Percentiles rank a stretch among this genome's conserved stretches.
phyloP scores from a whole-genome alignment of 1,139 yeast species.

The Wickerhamomyces sp. region DNA sequence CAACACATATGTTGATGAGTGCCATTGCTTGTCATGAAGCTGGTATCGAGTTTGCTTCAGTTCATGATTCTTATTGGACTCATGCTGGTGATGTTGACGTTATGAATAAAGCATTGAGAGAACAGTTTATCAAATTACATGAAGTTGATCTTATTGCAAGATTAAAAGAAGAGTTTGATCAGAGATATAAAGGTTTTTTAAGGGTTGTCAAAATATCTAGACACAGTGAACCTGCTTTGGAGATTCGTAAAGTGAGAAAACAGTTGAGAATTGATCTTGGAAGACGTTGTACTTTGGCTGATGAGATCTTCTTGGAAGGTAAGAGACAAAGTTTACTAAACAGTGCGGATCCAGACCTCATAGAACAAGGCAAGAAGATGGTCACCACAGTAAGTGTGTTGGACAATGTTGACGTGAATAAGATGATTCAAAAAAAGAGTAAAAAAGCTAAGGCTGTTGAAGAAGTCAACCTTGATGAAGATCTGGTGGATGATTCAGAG shows the following conservation, averaged over 20 bases:
- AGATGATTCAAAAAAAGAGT: conserved; percentile 11
- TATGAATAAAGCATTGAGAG: conserved; percentile 72
- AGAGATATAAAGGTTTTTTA: conserved; percentile 69
- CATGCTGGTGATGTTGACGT: conserved; percentile 80
- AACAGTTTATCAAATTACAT: conserved; percentile 76
- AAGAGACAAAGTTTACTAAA: conserved; percentile 52
- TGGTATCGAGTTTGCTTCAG: conserved; percentile 84
- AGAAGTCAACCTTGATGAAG: conserved; percentile 2
- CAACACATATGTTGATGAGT: conserved; percentile 92
- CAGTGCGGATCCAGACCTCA: conserved; percentile 47
- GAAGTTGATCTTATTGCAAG: conserved; percentile 64
- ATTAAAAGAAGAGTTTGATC: conserved; percentile 73
- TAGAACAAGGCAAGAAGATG: conserved; percentile 50
- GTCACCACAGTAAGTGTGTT: conserved; percentile 72
- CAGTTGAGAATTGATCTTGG: conserved; percentile 47
- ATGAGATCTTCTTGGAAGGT: conserved; percentile 70
- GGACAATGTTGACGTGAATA: conserved; percentile 30
- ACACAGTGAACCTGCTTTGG: conserved; percentile 46
- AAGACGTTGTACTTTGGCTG: conserved; percentile 58
- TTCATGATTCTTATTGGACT: conserved; percentile 98
- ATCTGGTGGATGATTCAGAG: conserved; percentile 3
- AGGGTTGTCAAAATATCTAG: conserved; percentile 54
- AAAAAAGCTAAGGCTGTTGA: conserved; percentile 1
- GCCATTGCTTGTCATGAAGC: conserved; percentile 71
- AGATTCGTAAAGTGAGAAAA: conserved; percentile 46